Percentiles rank a stretch among this genome's conserved stretches.
Evolutionary conservation across 2,329 filamentous ascomycete species (phyloP).

Genomic region (Trichoderma gracile): DNA sequence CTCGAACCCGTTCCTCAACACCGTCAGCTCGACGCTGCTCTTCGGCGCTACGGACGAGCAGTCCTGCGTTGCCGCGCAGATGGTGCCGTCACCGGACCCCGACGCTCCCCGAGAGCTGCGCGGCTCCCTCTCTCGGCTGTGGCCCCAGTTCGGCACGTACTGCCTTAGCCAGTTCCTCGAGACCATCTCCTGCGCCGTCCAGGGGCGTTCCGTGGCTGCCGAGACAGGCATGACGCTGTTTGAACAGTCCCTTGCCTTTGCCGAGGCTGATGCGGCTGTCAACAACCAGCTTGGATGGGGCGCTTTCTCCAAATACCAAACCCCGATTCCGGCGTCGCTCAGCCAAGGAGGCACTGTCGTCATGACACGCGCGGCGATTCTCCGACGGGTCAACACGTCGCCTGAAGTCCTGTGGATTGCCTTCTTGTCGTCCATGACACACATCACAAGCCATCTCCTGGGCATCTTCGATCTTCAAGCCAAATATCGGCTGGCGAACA

Average conservation of each 20-base stretch:
- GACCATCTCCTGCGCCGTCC: conserved; percentile 81
- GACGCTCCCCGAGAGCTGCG: conserved; percentile 57
- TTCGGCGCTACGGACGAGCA: conserved; percentile 71
- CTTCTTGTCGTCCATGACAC: conserved; percentile 85
- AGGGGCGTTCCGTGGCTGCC: conserved; percentile 74
- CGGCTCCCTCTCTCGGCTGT: conserved; percentile 76
- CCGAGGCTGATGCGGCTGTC: conserved; percentile 88
- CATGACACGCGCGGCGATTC: conserved; percentile 65
- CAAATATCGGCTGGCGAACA: conserved; percentile 79
- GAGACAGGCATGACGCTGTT: conserved; percentile 97
- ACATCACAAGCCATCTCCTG: conserved; percentile 79
- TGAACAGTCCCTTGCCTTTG: conserved; percentile 93
- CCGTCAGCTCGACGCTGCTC: conserved; percentile 69
- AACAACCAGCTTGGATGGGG: conserved; percentile 76
- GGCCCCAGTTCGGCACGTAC: conserved; percentile 71
- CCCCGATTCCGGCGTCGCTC: conserved; percentile 34
- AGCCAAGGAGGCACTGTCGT: conserved; percentile 43
- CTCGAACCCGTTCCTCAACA: conserved; percentile 69
- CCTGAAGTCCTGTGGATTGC: conserved; percentile 86
- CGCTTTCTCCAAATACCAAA: conserved; percentile 54
- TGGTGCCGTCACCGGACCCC: conserved; percentile 59
- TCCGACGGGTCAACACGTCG: conserved; percentile 81
- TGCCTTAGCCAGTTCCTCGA: conserved; percentile 84
- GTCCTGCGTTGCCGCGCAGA: conserved; percentile 73
- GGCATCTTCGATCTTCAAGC: conserved; percentile 79